Percentiles rank a stretch among this genome's conserved stretches.
These are phyloP conservation scores for Phytophthora fragariae DNA, from an alignment of 352 stramenopile species.

Conservation along the genomic window DNA sequence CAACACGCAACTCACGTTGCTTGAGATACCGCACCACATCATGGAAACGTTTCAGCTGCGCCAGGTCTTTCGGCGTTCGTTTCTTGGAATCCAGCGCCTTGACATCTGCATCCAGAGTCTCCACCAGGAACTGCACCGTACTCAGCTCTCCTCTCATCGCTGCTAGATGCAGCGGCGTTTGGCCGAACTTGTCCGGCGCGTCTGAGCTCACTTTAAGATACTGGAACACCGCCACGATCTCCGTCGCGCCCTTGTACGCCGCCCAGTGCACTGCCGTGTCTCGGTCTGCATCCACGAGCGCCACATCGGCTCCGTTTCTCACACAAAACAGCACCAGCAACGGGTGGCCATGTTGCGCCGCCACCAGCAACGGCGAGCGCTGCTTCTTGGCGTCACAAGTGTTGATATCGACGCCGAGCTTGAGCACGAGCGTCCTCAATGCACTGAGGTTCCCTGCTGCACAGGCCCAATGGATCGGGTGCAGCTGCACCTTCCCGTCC, in stretches of 20 bases:
- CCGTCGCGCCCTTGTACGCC: slow-evolving; percentile 85
- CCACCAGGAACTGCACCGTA: slow-evolving; percentile 82
- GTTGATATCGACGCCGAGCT: slow-evolving; percentile 77
- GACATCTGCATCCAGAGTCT: slow-evolving; percentile 78
- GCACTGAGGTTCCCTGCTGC: slow-evolving; percentile 73
- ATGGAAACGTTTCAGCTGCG: slow-evolving; percentile 62
- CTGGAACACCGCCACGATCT: slow-evolving; percentile 87
- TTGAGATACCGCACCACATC: slow-evolving; percentile 66
- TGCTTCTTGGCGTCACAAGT: slow-evolving; percentile 76
- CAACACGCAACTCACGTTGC: slow-evolving; percentile 32
- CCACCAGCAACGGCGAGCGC: slow-evolving; percentile 77
- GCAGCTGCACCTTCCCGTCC: slow-evolving; percentile 63
- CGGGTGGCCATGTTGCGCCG: slow-evolving; percentile 79
- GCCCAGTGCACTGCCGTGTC: slow-evolving; percentile 89
- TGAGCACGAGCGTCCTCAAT: slow-evolving; percentile 64
- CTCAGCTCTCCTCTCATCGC: slow-evolving; percentile 76
- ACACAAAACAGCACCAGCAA: slow-evolving; percentile 83
- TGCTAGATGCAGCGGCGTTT: slow-evolving; percentile 86
- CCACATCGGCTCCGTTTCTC: slow-evolving; percentile 73
- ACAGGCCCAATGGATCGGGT: slow-evolving; percentile 89
- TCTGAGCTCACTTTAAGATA: slow-evolving; percentile 77
- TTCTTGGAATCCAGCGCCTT: slow-evolving; percentile 56
- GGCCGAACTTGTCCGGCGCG: slow-evolving; percentile 70
- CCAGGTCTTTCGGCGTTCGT: slow-evolving; percentile 69
- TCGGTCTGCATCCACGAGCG: slow-evolving; percentile 65